Evolutionary conservation across 768 basidiomycete species (phyloP).

Genomic region (Trametes elegans): DNA sequence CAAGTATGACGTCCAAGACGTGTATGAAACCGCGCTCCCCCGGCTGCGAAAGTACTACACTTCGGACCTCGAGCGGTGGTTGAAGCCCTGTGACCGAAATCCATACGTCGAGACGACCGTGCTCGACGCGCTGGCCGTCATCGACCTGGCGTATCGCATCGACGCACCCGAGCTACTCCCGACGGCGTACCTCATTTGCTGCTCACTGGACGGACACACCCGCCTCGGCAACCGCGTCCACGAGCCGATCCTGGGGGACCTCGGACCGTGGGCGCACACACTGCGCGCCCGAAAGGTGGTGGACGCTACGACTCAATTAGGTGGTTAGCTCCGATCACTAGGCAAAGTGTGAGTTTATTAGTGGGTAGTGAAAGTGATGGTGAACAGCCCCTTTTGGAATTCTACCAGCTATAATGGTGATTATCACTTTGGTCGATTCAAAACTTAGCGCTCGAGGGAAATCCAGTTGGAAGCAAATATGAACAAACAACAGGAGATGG

Average conservation of each 20-base stretch:
- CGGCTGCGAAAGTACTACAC: slow-evolving; percentile 5
- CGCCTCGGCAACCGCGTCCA: neutral
- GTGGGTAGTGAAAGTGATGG: too few species aligned
- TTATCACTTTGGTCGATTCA: too few species aligned
- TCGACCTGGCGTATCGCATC: slow-evolving; percentile 1
- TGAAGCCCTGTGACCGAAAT: neutral
- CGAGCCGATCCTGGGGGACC: neutral
- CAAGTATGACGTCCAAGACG: slow-evolving; percentile 5
- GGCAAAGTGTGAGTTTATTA: too few species aligned
- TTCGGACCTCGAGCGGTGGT: neutral
- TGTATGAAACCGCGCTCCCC: neutral
- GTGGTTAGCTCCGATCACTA: too few species aligned
- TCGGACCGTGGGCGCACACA: too few species aligned
- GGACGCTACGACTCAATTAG: too few species aligned
- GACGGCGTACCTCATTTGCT: neutral
- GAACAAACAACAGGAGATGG: too few species aligned
- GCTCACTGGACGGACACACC: neutral
- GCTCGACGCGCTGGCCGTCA: neutral
- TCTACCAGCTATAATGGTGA: too few species aligned
- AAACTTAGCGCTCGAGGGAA: too few species aligned
- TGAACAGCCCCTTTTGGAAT: too few species aligned
- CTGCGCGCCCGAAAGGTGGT: too few species aligned
- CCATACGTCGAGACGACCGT: neutral
- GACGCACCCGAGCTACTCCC: neutral
- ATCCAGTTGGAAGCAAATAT: too few species aligned